phyloP scores from a whole-genome alignment of 257 asterid species.

The Solanum clarkiae region DNA sequence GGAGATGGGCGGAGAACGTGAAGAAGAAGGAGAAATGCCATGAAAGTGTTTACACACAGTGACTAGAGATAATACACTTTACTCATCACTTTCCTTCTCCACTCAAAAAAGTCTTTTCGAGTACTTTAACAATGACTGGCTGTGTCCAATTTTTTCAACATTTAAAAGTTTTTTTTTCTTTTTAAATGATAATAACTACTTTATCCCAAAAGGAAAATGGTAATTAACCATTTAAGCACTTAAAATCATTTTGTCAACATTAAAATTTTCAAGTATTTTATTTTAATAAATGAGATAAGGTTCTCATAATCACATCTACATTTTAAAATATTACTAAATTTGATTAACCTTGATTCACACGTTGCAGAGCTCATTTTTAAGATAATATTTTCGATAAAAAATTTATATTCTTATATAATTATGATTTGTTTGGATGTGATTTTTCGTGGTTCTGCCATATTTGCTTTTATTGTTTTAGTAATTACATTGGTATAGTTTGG shows the following conservation, averaged over 20 bases:
- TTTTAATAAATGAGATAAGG: background rate
- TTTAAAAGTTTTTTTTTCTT: background rate
- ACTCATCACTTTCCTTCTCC: background rate
- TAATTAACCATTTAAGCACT: background rate
- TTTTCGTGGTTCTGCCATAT: no score
- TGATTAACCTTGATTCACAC: no score
- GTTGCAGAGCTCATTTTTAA: no score
- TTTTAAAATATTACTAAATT: no score
- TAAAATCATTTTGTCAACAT: background rate
- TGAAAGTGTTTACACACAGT: background rate
- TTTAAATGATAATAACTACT: background rate
- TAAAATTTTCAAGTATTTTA: background rate
- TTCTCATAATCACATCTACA: background rate
- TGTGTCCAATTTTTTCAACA: background rate
- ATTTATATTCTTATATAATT: no score
- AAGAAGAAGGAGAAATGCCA: background rate
- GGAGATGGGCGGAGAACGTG: background rate
- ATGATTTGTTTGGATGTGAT: no score
- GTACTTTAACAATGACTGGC: background rate
- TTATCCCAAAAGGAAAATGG: background rate
- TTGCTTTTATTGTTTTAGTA: no score
- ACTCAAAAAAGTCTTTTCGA: background rate
- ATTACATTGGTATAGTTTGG: no score
- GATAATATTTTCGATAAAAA: no score
- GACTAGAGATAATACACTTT: constrained; percentile 1